Evolutionary conservation across 2,329 filamentous ascomycete species (phyloP), one percentile per base, ranked within the genome.

Genomic region (Colletotrichum musae): DNA sequence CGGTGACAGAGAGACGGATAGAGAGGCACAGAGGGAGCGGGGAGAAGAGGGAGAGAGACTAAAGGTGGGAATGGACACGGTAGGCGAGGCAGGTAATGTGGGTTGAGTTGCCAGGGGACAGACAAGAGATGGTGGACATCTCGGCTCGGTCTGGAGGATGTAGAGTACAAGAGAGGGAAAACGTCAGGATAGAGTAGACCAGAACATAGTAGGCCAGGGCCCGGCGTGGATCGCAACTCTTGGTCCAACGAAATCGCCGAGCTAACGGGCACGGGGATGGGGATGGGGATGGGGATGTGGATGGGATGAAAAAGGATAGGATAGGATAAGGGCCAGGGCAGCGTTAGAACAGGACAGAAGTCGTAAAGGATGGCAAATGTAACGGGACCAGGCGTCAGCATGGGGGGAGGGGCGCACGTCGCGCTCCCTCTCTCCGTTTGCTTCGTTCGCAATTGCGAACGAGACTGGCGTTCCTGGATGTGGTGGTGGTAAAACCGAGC

Each of bases 401-500:
- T 13, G 60, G 36, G 45, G 58, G 62, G 21, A 24, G 45, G 58
- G 62, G 21, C 32, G 32, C 32, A 36, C 32, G 41, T 26, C 52
- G 5, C 62, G 32, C 67, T 53, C 68, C 56, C 57, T 67, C 61
- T 59, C 32, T 41, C 62, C 62, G 48, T 61, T 57, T 53, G 5
- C 18, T 56, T 69, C 56, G 62, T 66, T 70, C 67, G 67, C 67
- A 67, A 70, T 70, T 61, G 67, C 67, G 67, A 70, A 70, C 51
- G 67, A 70, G 59, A 26, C 56, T 67, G 67, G 56, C 51, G 62
- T 70, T 69, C 13, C 41, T 60, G 53, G 15, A 39, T 21, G 54
- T 59, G 43, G 48, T 36, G 47, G 18, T n/a, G 52, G 36, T 24
- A 3, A 9, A 36, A 24, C 21, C 24, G 15, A 5, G 10, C 51